Evolutionary conservation across 495 filamentous ascomycete genomes (phyloP).

Genomic region (Xanthoparmelia taractica): DNA sequence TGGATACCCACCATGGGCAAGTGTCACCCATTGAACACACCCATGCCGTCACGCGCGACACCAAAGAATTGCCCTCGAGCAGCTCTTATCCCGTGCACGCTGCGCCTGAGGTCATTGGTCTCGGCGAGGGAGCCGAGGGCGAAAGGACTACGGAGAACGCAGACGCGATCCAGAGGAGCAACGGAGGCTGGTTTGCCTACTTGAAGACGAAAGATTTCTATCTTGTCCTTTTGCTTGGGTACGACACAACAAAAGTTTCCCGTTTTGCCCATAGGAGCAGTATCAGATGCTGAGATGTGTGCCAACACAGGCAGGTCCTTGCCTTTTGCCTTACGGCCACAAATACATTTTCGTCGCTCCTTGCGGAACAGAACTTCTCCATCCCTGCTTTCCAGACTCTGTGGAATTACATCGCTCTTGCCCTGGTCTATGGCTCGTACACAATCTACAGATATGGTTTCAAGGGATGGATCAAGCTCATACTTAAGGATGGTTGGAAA

Average conservation of each 20-base stretch:
- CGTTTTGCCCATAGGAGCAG: not conserved
- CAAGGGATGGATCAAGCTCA: slow-evolving; percentile 56
- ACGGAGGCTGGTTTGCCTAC: slow-evolving; percentile 67
- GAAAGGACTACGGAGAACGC: slow-evolving; percentile 45
- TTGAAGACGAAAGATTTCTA: slow-evolving; percentile 82
- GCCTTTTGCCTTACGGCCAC: slow-evolving; percentile 81
- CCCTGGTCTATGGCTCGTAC: slow-evolving; percentile 70
- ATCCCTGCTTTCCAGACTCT: slow-evolving; percentile 97
- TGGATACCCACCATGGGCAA: slow-evolving; percentile 16
- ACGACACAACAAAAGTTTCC: slow-evolving; percentile 22
- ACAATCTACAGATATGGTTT: slow-evolving; percentile 76
- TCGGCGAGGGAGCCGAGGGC: slow-evolving; percentile 28
- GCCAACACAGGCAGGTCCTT: slow-evolving; percentile 62
- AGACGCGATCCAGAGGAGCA: slow-evolving; percentile 34
- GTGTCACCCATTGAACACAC: slow-evolving; percentile 7
- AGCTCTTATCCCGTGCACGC: slow-evolving; percentile 28
- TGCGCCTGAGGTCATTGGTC: slow-evolving; percentile 23
- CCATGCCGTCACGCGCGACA: slow-evolving; percentile 1
- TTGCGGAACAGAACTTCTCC: slow-evolving; percentile 57
- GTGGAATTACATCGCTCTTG: slow-evolving; percentile 86
- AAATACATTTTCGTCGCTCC: slow-evolving; percentile 78
- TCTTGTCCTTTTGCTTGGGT: slow-evolving; percentile 69
- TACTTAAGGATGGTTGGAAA: slow-evolving; percentile 75
- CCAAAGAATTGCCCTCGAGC: slow-evolving; percentile 7
- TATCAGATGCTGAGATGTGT: not conserved